Evolutionary conservation across 257 asterid genomes (phyloP).

Genomic region (Fraxinus cuspidata): DNA sequence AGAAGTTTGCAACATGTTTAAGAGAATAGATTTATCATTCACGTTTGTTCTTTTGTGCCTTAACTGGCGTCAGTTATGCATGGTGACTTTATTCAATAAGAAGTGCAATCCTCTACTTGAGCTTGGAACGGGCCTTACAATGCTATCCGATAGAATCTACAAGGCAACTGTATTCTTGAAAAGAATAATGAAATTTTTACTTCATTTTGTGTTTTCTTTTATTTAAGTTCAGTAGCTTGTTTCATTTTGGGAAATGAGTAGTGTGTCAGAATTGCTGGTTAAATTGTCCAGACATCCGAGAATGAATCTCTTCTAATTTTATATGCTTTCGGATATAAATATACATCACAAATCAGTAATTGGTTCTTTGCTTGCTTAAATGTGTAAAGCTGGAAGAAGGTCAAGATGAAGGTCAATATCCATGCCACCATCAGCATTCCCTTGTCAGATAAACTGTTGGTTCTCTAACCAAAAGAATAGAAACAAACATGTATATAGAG

Average conservation of each 20-base stretch:
- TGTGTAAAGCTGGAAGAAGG: constrained; percentile 45
- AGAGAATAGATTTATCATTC: too few species aligned
- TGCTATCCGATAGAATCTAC: constrained; percentile 94
- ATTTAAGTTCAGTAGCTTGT: constrained; percentile 4
- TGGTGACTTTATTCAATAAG: constrained; percentile 84
- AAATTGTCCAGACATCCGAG: too few species aligned
- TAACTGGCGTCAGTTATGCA: constrained; percentile 83
- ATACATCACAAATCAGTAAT: too few species aligned
- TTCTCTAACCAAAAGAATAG: background rate
- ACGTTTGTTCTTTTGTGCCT: constrained; percentile 35
- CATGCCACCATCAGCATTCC: constrained; percentile 55
- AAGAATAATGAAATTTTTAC: constrained; percentile 10
- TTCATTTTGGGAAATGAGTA: constrained; percentile 2
- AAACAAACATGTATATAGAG: background rate
- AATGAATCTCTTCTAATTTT: too few species aligned
- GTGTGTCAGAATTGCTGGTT: background rate
- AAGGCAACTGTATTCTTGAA: constrained; percentile 92
- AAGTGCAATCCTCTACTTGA: constrained; percentile 91
- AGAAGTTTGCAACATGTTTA: too few species aligned
- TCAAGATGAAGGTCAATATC: constrained; percentile 25
- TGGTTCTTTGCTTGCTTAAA: constrained; percentile 18
- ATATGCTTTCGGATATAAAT: too few species aligned
- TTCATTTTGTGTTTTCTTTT: background rate
- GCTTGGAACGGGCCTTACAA: constrained; percentile 96
- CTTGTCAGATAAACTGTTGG: constrained; percentile 48